These are phyloP conservation scores for Tetraselmis chui DNA, from an alignment of 139 green algal species.

Conservation along the genomic window DNA sequence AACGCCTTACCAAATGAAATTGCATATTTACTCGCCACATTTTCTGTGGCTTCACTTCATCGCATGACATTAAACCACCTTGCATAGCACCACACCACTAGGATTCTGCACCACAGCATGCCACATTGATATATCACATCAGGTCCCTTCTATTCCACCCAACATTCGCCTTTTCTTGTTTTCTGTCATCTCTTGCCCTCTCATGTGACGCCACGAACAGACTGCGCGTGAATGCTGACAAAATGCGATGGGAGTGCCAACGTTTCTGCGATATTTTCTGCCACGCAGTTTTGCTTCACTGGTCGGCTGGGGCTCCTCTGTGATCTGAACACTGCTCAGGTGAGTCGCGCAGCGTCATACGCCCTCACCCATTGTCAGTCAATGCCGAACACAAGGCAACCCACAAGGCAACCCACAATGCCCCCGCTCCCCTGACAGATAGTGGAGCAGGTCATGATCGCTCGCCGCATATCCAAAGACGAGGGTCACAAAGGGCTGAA, in stretches of 20 bases:
- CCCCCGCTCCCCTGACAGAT: background rate
- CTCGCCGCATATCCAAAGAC: background rate
- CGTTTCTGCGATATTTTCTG: too few species aligned
- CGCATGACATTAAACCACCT: too few species aligned
- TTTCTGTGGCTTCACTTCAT: too few species aligned
- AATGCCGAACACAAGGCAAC: background rate
- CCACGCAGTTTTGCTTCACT: slow-evolving; percentile 11
- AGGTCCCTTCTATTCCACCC: too few species aligned
- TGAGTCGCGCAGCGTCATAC: background rate
- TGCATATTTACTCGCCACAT: too few species aligned
- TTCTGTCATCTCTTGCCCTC: too few species aligned
- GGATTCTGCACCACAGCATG: too few species aligned
- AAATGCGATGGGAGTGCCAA: background rate
- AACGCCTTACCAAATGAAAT: too few species aligned
- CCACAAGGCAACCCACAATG: background rate
- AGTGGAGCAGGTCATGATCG: background rate
- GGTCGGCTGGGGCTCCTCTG: background rate
- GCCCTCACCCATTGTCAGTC: background rate
- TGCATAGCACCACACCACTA: too few species aligned
- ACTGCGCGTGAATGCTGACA: background rate
- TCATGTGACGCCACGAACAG: background rate
- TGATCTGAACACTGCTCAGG: slow-evolving; percentile 2
- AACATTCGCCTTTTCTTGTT: too few species aligned
- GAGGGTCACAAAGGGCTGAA: background rate
- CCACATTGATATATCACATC: too few species aligned